Conservation (phyloP, 2,329 filamentous ascomycete species). For the Fusarium chaquense region DNA sequence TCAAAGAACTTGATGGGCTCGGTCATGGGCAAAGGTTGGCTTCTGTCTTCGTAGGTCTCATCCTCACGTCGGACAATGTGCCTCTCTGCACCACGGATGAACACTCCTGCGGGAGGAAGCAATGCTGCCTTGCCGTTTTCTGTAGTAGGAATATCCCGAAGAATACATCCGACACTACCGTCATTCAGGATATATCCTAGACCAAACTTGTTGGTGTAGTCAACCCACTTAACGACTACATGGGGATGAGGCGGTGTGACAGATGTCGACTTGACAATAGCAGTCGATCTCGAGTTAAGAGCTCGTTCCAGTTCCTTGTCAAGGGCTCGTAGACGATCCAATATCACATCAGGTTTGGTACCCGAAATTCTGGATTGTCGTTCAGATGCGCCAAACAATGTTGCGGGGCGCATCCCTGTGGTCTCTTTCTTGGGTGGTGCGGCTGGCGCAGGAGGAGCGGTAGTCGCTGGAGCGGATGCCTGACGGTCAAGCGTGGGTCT, state of each 20-base stretch:
- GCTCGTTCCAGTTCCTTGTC: conserved; percentile 72
- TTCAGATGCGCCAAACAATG: conserved; percentile 69
- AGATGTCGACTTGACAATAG: conserved; percentile 67
- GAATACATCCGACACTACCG: conserved; percentile 80
- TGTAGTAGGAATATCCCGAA: conserved; percentile 66
- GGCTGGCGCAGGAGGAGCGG: conserved; percentile 41
- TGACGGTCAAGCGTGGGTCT: conserved; percentile 46
- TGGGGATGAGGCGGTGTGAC: conserved; percentile 68
- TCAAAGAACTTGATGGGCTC: conserved; percentile 78
- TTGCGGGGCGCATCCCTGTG: conserved; percentile 55
- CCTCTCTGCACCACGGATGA: conserved; percentile 77
- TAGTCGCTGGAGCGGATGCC: conserved; percentile 38
- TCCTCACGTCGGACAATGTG: conserved; percentile 75
- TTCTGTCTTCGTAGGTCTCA: conserved; percentile 65
- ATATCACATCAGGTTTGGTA: conserved; percentile 68
- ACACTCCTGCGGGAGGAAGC: conserved; percentile 76
- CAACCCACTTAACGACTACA: conserved; percentile 84
- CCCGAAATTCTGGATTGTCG: conserved; percentile 62
- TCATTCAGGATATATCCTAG: conserved; percentile 87
- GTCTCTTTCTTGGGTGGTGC: conserved; percentile 46
- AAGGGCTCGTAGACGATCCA: conserved; percentile 67
- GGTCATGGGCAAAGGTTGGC: conserved; percentile 73
- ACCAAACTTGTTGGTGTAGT: conserved; percentile 89
- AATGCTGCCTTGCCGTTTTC: conserved; percentile 63
- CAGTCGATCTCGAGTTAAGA: conserved; percentile 72